Base-by-base conservation (phyloP, 495 filamentous ascomycete species). In the Aspergillus steynii region DNA sequence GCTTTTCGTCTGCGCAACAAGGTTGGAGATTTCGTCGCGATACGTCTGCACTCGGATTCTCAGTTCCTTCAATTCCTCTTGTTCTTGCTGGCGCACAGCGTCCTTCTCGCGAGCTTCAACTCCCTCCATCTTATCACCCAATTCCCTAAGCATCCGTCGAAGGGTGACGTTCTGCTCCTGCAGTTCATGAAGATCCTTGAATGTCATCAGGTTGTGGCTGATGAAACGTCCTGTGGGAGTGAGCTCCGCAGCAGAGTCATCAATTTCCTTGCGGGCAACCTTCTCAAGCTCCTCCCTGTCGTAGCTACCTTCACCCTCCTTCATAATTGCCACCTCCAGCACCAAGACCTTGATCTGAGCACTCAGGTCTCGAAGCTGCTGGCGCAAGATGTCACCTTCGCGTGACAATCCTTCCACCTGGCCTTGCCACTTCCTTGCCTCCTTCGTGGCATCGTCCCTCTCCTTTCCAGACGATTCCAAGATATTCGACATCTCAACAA, bases 361-460 rank as follows among this genome's bases (percentile, higher is more conserved):
- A 64, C 92, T 92, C 25, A 96, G 82, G 76, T 98, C 95, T 29
- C 95, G 87, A n/a, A 98, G 80, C 69, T 98, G 85, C 62, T 94
- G 89, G 31, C 88, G 89, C 12, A 96, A 80, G 56, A 98, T 87
- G 55, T 90, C 87, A 29, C 84, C 82, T 73, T 97, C 93, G 15
- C 85, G 86, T 47, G 85, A 80, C 6, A 88, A 81, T 9, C 88
- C 89, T 57, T 88, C 80, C 29, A 90, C 85, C 61, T 90, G 81
- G 53, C 83, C 85, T 70, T 93, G 90, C 64, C 86, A 88, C 67
- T 88, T 96, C 55, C 90, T 81, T 5, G 86, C 80, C 32, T 84
- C 82, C 69, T 83, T 88, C 9, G 78, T 77, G 1, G 83, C 81
- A 29, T 75, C 67, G 53, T 89, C 86, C 20, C 83, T 73, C 60